Percentiles rank a stretch among this genome's conserved stretches.
phyloP scores from a whole-genome alignment of 208 protist genomes.

The Trypanosoma rangeli region DNA sequence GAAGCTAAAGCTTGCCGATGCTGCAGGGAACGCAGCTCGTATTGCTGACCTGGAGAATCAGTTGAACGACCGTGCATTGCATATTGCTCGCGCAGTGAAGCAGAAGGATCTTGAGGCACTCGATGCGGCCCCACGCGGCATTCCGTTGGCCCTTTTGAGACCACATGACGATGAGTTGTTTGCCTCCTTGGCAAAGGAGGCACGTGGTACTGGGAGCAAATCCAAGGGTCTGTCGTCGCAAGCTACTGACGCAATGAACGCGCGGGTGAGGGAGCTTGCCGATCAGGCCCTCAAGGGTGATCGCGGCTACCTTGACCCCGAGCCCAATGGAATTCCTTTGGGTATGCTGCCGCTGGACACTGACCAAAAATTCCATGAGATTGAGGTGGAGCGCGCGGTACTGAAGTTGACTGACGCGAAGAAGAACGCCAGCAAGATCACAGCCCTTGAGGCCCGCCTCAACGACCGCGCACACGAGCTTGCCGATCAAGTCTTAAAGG shows the following conservation, averaged over 20 bases:
- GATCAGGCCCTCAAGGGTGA: constrained; percentile 52
- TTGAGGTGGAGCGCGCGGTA: constrained; percentile 65
- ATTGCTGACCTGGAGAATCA: constrained; percentile 56
- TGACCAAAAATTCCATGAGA: constrained; percentile 51
- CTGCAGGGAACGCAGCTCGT: constrained; percentile 46
- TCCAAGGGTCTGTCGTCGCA: constrained; percentile 16
- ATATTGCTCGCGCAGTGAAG: constrained; percentile 57
- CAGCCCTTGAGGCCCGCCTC: constrained; percentile 64
- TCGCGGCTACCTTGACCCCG: constrained; percentile 66
- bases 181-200: constrained; percentile 43
- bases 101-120: constrained; percentile 49
- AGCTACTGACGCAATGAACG: constrained; percentile 39
- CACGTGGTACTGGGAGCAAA: constrained; percentile 29
- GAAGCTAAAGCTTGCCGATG: constrained; percentile 53
- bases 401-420: constrained; percentile 53
- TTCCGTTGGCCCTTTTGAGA: constrained; percentile 67
- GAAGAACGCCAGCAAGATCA: constrained; percentile 43
- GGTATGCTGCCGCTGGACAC: constrained; percentile 49
- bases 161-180: constrained; percentile 62
- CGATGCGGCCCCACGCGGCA: constrained; percentile 40
- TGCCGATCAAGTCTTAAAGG: constrained; percentile 32
- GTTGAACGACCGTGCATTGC: constrained; percentile 42
- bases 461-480: constrained; percentile 56
- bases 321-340: constrained; percentile 69
- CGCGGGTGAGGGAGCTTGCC: constrained; percentile 42